A percentile compares a stretch with the other conserved stretches of the same genome.
Conservation (phyloP, 2,329 filamentous ascomycete species). For the Karstenula rhodostoma region DNA sequence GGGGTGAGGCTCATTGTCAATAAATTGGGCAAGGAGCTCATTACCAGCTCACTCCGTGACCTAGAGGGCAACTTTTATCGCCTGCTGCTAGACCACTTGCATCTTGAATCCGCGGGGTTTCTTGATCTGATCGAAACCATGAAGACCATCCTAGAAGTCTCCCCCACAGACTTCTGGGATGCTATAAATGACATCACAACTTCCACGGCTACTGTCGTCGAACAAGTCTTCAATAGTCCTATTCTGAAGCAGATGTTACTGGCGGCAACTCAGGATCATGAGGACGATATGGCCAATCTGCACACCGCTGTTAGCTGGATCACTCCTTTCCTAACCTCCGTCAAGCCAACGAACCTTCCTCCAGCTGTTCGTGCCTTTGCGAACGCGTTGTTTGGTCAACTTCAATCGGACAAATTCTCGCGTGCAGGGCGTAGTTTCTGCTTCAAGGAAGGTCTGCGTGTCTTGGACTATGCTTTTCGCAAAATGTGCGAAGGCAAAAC, state of each 20-base stretch:
- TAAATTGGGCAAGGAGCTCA: constrained; percentile 74
- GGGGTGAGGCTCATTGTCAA: constrained; percentile 78
- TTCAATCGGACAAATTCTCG: constrained; percentile 65
- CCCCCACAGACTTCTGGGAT: constrained; percentile 85
- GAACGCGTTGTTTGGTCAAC: constrained; percentile 74
- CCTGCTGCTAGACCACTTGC: constrained; percentile 70
- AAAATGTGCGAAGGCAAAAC: constrained; percentile 45
- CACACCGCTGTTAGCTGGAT: constrained; percentile 78
- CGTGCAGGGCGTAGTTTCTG: constrained; percentile 68
- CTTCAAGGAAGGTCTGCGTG: constrained; percentile 64
- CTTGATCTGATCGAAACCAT: constrained; percentile 75
- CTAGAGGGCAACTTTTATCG: constrained; percentile 75
- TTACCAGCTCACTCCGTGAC: constrained; percentile 79
- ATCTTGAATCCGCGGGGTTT: constrained; percentile 62
- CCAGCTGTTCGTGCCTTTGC: constrained; percentile 83
- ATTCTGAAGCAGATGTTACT: constrained; percentile 69
- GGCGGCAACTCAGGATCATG: constrained; percentile 50
- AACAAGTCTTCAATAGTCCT: constrained; percentile 80
- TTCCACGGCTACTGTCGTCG: constrained; percentile 80
- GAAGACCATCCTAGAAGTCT: constrained; percentile 74
- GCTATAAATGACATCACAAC: constrained; percentile 83
- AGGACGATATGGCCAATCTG: constrained; percentile 66
- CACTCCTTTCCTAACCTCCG: constrained; percentile 76
- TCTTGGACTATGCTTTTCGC: constrained; percentile 46
- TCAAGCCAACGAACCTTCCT: constrained; percentile 77